Conservation (phyloP, 2,329 filamentous ascomycete species). For the Ascosphaera apis region DNA sequence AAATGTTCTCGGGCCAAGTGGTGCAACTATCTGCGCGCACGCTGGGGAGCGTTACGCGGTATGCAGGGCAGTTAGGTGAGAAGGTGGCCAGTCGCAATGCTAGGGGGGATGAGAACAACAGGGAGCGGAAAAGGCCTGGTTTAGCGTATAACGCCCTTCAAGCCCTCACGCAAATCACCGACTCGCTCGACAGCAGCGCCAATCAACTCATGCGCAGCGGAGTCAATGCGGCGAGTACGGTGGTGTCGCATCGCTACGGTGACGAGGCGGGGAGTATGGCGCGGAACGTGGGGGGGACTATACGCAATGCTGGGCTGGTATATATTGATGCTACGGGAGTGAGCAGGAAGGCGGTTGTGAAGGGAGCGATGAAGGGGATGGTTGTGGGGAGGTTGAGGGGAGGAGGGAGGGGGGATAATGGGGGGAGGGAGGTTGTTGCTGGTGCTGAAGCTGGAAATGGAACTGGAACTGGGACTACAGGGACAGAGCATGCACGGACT, state of each 20-base stretch:
- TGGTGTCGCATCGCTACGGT: slow-evolving; percentile 80
- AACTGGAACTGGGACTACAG: too few relatives aligned
- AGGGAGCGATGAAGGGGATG: slow-evolving; percentile 94
- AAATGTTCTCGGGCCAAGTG: slow-evolving; percentile 59
- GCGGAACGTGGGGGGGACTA: slow-evolving; percentile 52
- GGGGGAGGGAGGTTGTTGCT: slow-evolving; percentile 16
- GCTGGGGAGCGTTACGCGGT: slow-evolving; percentile 57
- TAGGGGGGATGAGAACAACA: not conserved
- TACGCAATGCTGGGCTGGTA: slow-evolving; percentile 90
- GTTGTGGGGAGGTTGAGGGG: slow-evolving; percentile 26
- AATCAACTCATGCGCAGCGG: slow-evolving; percentile 52
- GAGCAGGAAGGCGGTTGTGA: slow-evolving; percentile 68
- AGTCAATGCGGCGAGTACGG: slow-evolving; percentile 56
- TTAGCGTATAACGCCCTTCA: not conserved
- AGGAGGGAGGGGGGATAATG: slow-evolving; percentile 16
- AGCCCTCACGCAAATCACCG: slow-evolving; percentile 33
- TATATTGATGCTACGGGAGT: slow-evolving; percentile 95
- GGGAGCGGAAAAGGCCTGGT: not conserved
- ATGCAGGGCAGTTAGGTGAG: slow-evolving; percentile 79
- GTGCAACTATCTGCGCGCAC: slow-evolving; percentile 66
- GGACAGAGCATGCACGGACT: too few relatives aligned
- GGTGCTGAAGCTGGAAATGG: too few relatives aligned
- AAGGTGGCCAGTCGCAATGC: slow-evolving; percentile 20
- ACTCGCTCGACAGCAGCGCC: slow-evolving; percentile 76
- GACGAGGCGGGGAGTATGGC: slow-evolving; percentile 61